Base-by-base conservation (phyloP, 2,329 filamentous ascomycete species). In the Fusarium guadeloupense region DNA sequence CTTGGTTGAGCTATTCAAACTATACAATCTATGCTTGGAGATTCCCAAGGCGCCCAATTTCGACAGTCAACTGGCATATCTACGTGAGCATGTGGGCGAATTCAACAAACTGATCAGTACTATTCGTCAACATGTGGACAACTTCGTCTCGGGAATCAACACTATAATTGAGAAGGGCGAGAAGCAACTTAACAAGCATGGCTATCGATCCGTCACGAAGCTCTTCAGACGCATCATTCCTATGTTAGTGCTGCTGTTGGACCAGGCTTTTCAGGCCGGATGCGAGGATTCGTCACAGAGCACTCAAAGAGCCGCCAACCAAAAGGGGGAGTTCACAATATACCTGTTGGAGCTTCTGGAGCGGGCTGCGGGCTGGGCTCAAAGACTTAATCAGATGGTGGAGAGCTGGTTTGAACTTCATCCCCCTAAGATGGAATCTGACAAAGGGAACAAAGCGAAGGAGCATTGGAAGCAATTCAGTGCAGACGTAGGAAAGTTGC, bases 161-260 rank as follows among this genome's bases (percentile, higher is more conserved):
- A 10, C 9, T n/a, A 34, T 34, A 31, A 46, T 61, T 17, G 7
- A 21, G 12, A 19, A 31, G 14, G 42, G 16, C 6, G 20, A 28
- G 5, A 4, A 20, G 16, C 16, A 25, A 8, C 30, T 46, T 20
- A 28, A 38, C 14, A 25, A 17, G 14, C 9, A 20, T 2, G 57
- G 58, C 20, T 42, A 13, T 14, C 23, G 13, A 28, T 56, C 28
- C 8, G 38, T 68, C 12, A 23, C 38, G 3, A 54, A 47, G 12
- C 35, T 73, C 8, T 52, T 47, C 23, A 41, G 19, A 9, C 59
- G 39, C 10, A 64, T 74, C 12, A 64, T 74, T 6, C 72, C 72
- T 4, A 61, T 71, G 50, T 44, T 71, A 7, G 53, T 72, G 14
- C 26, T 72, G 8, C 20, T 63, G 4, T 33, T 74, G 7, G 64